Conservation (phyloP, 75 land plant genomes). For the Larix kaempferi region DNA sequence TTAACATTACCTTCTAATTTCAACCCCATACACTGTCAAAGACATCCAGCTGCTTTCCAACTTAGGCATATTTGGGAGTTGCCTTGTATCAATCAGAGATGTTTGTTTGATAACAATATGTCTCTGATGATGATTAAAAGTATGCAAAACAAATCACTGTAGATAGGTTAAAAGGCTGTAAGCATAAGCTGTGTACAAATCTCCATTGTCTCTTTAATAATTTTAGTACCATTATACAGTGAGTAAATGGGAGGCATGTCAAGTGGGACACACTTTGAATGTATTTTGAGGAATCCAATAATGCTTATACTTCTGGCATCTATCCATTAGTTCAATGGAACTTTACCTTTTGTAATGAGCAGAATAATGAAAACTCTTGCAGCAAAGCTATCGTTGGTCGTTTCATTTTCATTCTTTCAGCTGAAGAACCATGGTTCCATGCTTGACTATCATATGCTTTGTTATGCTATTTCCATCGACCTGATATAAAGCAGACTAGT, state of each 20-base stretch:
- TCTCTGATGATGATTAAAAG: background rate
- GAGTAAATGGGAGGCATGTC: background rate
- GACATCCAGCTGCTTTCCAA: background rate
- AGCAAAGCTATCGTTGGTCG: background rate
- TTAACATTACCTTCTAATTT: background rate
- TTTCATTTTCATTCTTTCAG: background rate
- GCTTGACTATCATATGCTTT: background rate
- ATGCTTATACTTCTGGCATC: background rate
- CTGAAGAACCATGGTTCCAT: background rate
- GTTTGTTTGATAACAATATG: background rate
- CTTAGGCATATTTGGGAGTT: background rate
- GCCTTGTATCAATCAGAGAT: background rate
- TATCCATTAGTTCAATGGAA: background rate
- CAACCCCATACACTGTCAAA: background rate
- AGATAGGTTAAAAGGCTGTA: background rate
- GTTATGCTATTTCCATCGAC: background rate
- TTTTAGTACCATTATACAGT: background rate
- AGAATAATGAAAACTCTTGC: constrained; percentile 4
- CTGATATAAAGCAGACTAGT: background rate
- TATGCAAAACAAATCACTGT: background rate
- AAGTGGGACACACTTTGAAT: background rate
- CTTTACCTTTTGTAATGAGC: background rate
- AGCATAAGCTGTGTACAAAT: too few species aligned
- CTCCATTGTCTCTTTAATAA: background rate
- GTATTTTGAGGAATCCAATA: background rate